These are phyloP conservation scores for Pyrus bretschneideri DNA, from an alignment of 306 rosid genomes.

Conservation along the genomic window DNA sequence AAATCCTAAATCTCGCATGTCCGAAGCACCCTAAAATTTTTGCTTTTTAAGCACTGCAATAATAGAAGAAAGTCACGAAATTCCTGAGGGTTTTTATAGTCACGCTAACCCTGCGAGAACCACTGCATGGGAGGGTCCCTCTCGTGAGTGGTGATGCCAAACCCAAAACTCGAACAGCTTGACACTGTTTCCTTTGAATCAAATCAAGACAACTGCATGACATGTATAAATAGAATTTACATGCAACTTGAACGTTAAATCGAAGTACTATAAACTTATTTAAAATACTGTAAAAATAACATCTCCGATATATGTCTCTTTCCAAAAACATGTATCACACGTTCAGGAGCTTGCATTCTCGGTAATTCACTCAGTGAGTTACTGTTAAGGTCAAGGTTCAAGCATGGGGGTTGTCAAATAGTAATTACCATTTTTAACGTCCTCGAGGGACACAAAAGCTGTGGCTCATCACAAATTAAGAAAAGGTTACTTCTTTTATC, in stretches of 20 bases:
- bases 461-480: constrained; percentile 10
- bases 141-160: background rate
- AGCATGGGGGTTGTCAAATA: background rate
- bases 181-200: background rate
- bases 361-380: background rate
- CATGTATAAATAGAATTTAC: background rate
- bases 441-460: constrained; percentile 8
- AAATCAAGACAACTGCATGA: background rate
- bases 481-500: constrained; percentile 16
- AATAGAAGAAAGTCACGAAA: background rate
- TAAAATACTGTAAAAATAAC: background rate
- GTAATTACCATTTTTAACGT: background rate
- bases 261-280: too few species aligned
- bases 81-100: background rate
- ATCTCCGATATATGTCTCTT: rapidly evolving
- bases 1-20: too few species aligned
- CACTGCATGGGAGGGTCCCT: background rate
- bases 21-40: too few species aligned
- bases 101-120: background rate
- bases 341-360: too few species aligned
- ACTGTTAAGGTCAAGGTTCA: constrained; percentile 19
- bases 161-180: background rate
- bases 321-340: too few species aligned
- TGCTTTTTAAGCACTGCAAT: background rate
- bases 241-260: too few species aligned